A percentile compares a stretch with the other conserved stretches of the same genome.
Conservation (phyloP, 495 filamentous ascomycete genomes). For the Trichocladium antarcticum region DNA sequence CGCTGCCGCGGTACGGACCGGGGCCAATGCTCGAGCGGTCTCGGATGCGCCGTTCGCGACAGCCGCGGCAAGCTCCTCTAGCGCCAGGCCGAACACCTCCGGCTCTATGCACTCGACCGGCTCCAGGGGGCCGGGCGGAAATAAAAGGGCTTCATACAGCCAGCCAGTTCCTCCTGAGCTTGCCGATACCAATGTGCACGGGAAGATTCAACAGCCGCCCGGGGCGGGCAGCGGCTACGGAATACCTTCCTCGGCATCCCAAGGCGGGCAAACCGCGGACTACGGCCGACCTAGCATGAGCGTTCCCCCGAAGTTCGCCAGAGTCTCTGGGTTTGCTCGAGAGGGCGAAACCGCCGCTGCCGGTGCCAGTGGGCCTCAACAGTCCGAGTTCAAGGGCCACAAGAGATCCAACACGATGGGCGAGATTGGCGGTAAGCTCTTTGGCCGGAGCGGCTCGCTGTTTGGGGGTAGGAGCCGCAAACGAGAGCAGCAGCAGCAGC, state of each 20-base stretch:
- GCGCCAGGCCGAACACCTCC: slow-evolving; percentile 64
- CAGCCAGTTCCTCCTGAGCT: slow-evolving; percentile 80
- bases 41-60: slow-evolving; percentile 32
- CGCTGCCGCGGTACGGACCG: slow-evolving; percentile 42
- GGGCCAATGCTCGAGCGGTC: slow-evolving; percentile 28
- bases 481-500: slow-evolving; percentile 31
- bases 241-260: slow-evolving; percentile 52
- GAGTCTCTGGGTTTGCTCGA: slow-evolving; percentile 34
- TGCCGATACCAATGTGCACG: slow-evolving; percentile 82
- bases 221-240: slow-evolving; percentile 58
- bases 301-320: slow-evolving; percentile 41
- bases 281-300: slow-evolving; percentile 52
- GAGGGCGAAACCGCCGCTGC: slow-evolving; percentile 8
- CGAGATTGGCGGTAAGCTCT: slow-evolving; percentile 63
- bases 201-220: slow-evolving; percentile 81
- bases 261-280: slow-evolving; percentile 36
- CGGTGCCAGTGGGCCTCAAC: not conserved
- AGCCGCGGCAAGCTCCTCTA: slow-evolving; percentile 31
- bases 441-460: slow-evolving; percentile 67
- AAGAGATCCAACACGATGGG: slow-evolving; percentile 85
- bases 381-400: slow-evolving; percentile 52
- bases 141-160: slow-evolving; percentile 76
- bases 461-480: slow-evolving; percentile 50
- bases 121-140: slow-evolving; percentile 44
- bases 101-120: slow-evolving; percentile 63